Evolutionary conservation across 1,284 basidiomycete genomes (phyloP), one percentile per base, ranked within the genome.

Genomic region (Naganishia liquefaciens): DNA sequence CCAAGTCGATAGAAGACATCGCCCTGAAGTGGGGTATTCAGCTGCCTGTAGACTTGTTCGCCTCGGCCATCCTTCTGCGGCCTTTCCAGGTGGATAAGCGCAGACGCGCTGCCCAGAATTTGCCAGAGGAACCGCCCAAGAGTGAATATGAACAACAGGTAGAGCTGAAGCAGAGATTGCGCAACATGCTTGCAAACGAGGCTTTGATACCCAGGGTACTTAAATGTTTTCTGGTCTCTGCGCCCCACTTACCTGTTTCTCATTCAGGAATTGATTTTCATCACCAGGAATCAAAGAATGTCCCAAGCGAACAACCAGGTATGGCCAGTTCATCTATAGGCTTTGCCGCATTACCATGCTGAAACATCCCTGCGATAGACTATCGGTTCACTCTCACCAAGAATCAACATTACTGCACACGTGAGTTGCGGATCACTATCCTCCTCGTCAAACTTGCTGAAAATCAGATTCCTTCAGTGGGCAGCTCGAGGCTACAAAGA

Each of bases 341-440:
- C 17, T 19, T 30, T 25, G 4, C 19, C 6, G 10, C 23, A 51
- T 7, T 7, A 37, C 7, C 9, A 28, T 33, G 1, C 7, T 13
- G 3, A 28, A 30, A 2, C 19, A 7, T 19, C 39, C 3, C 11
- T 47, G 2, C 42, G 4, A 33, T 21, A 60, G 55, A 60, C 55
- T 21, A 60, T 60, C 15, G 55, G 55, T 11, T 21, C 44, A 19
- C 47, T 63, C 15, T 88, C 91, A 0, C 92, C 93, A 71, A 85
- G 91, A 23, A 87, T 94, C 76, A 91, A 90, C 75, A 88, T 92
- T 62, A 90, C 87, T 0, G 90, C 88, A 0, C 83, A 83, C 70
- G 76, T 77, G 21, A 54, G 75, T 72, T 86, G 84, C 86, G 1
- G 80, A 80, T 23, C 84, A 85, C 3, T 80, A 87, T 19, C n/a